phyloP scores from a whole-genome alignment of 2,329 filamentous ascomycete genomes.

The Emmonsiellopsis sp. region DNA sequence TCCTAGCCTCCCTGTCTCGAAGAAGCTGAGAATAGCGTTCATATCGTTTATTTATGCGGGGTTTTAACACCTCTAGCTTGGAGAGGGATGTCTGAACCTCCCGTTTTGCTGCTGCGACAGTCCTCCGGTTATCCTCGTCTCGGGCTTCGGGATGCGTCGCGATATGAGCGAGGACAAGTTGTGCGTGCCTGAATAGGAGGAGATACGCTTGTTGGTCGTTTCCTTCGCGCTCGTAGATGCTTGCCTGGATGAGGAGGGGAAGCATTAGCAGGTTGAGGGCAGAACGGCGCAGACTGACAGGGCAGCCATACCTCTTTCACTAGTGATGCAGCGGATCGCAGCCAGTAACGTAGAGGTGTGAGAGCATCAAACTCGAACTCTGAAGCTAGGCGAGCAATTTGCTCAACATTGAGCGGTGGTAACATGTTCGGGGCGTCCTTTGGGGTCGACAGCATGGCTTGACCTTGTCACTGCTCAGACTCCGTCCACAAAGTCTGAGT shows the following conservation, averaged over 20 bases:
- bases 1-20: conserved; percentile 36
- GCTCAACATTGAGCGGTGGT: conserved; percentile 61
- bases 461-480: background rate
- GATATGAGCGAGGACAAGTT: conserved; percentile 70
- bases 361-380: conserved; percentile 72
- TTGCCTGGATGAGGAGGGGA: conserved; percentile 48
- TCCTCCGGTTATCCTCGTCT: conserved; percentile 49
- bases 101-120: conserved; percentile 49
- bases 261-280: background rate
- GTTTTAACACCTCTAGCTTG: conserved; percentile 70
- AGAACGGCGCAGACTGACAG: background rate
- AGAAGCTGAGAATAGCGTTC: conserved; percentile 55
- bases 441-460: background rate
- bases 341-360: conserved; percentile 72
- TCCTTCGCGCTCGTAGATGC: conserved; percentile 75
- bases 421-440: conserved; percentile 18
- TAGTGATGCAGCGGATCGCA: conserved; percentile 69
- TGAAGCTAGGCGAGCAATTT: conserved; percentile 66
- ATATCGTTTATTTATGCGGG: conserved; percentile 63
- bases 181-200: conserved; percentile 79
- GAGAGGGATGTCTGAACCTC: conserved; percentile 57
- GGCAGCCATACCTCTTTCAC: conserved; percentile 60
- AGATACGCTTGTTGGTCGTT: conserved; percentile 85
- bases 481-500: too few relatives aligned
- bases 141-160: conserved; percentile 67